These are phyloP conservation scores for Botrytis elliptica DNA, from an alignment of 2,329 filamentous ascomycete genomes.

Conservation along the genomic window DNA sequence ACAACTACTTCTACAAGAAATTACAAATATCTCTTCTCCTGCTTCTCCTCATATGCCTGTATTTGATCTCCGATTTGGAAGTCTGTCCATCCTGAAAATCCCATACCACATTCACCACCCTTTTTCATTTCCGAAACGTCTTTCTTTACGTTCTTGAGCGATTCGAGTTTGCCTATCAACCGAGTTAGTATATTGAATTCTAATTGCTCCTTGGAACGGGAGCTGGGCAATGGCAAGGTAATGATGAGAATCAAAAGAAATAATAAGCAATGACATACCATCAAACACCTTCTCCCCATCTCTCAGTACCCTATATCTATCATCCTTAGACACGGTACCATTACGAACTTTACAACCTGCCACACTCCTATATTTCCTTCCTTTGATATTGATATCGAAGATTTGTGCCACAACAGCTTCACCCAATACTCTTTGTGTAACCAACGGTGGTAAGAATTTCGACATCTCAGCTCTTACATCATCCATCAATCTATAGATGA, in stretches of 20 bases:
- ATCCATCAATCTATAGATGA: constrained; percentile 80
- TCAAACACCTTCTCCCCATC: constrained; percentile 71
- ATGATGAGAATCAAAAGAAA: not conserved
- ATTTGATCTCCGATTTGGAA: constrained; percentile 81
- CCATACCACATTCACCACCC: constrained; percentile 89
- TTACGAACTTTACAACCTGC: constrained; percentile 88
- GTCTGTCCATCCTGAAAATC: constrained; percentile 75
- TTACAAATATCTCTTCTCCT: constrained; percentile 56
- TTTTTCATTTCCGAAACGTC: constrained; percentile 87
- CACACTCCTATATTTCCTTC: constrained; percentile 68
- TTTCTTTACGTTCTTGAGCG: constrained; percentile 90
- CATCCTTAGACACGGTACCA: constrained; percentile 64
- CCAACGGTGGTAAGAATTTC: constrained; percentile 63
- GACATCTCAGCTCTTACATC: constrained; percentile 68
- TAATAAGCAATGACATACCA: constrained; percentile 58
- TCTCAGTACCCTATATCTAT: constrained; percentile 70
- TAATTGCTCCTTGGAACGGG: not conserved
- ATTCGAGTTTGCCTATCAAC: constrained; percentile 67
- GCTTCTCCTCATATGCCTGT: constrained; percentile 79
- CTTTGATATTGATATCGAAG: constrained; percentile 80
- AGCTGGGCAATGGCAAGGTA: not conserved
- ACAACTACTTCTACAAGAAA: not conserved
- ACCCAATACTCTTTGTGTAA: constrained; percentile 71
- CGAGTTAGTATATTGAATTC: not conserved
- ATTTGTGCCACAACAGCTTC: constrained; percentile 83